Conservation (phyloP, 495 filamentous ascomycete species). For the Podospora tetraspora region DNA sequence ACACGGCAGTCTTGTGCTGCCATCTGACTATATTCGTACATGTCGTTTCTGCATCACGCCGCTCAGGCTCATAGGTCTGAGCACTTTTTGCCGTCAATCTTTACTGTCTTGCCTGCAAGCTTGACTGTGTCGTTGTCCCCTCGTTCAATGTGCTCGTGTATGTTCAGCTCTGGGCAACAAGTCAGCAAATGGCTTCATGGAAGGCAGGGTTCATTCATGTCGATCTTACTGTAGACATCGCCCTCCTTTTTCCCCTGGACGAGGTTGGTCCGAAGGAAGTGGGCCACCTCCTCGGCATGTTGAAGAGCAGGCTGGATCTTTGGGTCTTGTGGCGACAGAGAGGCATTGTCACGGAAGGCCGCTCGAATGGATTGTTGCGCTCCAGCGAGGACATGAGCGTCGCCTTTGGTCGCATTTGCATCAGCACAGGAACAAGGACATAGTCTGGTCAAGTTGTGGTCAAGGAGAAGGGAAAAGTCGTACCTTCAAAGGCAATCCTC, state of each 20-base stretch:
- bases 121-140: slow-evolving; percentile 89
- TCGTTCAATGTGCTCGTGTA: slow-evolving; percentile 85
- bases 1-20: slow-evolving; percentile 21
- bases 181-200: slow-evolving; percentile 7
- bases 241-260: slow-evolving; percentile 72
- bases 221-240: slow-evolving; percentile 53
- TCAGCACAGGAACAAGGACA: neutral
- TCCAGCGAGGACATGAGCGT: slow-evolving; percentile 57
- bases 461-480: neutral
- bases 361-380: slow-evolving; percentile 65
- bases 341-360: slow-evolving; percentile 62
- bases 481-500: slow-evolving; percentile 78
- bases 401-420: slow-evolving; percentile 47
- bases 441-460: neutral
- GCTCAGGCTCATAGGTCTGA: slow-evolving; percentile 30
- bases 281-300: slow-evolving; percentile 78
- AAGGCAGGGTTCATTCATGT: neutral
- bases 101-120: slow-evolving; percentile 40
- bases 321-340: slow-evolving; percentile 48
- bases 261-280: slow-evolving; percentile 74
- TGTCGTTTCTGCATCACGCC: neutral
- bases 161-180: slow-evolving; percentile 59
- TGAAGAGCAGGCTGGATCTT: slow-evolving; percentile 51
- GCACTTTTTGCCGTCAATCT: slow-evolving; percentile 45
- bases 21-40: slow-evolving; percentile 4